phyloP scores from a whole-genome alignment of 345 rosid genomes.

The Streptanthus diversifolius region DNA sequence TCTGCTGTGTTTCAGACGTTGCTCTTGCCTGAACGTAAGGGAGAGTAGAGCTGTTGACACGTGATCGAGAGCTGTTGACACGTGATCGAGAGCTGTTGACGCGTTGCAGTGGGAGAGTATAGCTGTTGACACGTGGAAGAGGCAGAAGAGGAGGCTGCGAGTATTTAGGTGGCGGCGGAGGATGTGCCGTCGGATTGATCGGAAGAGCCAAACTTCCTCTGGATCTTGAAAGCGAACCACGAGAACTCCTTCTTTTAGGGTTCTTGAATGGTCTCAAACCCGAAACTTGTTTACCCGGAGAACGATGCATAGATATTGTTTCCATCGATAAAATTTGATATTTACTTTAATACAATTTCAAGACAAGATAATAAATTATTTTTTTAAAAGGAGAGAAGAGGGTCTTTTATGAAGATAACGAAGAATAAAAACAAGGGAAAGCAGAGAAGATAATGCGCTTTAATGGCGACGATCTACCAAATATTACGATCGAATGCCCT shows the following conservation, averaged over 20 bases:
- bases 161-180: conserved; percentile 36
- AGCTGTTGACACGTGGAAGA: conserved; percentile 47
- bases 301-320: conserved; percentile 39
- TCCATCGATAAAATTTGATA: conserved; percentile 32
- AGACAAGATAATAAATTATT: not conserved
- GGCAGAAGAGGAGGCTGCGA: conserved; percentile 70
- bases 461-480: conserved; percentile 42
- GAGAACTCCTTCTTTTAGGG: conserved; percentile 34
- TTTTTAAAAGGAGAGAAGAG: not conserved
- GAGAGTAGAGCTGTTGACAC: conserved; percentile 25
- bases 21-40: not conserved
- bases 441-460: not conserved
- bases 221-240: conserved; percentile 37
- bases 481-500: conserved; percentile 37
- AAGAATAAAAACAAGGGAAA: not conserved
- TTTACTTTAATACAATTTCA: not conserved
- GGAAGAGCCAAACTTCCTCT: conserved; percentile 42
- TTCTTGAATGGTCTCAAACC: conserved; percentile 42
- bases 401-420: not conserved
- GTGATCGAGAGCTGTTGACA: conserved; percentile 30
- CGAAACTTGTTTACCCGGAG: conserved; percentile 38
- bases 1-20: not conserved
- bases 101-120: too few relatives aligned
- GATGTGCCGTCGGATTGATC: conserved; percentile 15
- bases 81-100: conserved; percentile 32